These are phyloP conservation scores for Aureobasidium mangrovei DNA, from an alignment of 2,329 filamentous ascomycete species.

Conservation along the genomic window DNA sequence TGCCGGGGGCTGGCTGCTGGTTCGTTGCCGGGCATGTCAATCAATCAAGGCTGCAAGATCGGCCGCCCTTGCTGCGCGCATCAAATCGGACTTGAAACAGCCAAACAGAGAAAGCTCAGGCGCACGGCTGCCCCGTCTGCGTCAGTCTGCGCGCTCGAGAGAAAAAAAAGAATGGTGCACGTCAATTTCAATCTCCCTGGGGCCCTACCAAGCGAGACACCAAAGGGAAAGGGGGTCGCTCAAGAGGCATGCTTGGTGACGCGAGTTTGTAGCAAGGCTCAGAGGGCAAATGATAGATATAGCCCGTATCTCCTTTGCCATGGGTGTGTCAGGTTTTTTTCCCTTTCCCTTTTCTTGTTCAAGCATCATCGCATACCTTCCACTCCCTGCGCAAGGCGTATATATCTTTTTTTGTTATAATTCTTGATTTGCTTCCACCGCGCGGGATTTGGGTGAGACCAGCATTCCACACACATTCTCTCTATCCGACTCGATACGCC, in stretches of 20 bases:
- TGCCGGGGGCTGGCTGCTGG: constrained; percentile 9
- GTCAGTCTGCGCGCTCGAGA: constrained; percentile 12
- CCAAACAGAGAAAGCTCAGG: constrained; percentile 14
- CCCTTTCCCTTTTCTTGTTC: constrained; percentile 2
- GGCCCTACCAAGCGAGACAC: constrained; percentile 12
- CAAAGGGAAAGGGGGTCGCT: constrained; percentile 6
- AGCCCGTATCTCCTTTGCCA: constrained; percentile 11
- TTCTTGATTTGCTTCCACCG: neutral
- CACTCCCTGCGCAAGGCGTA: constrained; percentile 13
- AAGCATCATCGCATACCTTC: constrained; percentile 9
- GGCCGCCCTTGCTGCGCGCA: constrained; percentile 12
- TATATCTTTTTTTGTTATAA: constrained; percentile 7
- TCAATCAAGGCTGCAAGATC: constrained; percentile 13
- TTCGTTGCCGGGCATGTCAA: constrained; percentile 11
- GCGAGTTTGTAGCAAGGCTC: constrained; percentile 1
- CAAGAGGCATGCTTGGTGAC: constrained; percentile 11
- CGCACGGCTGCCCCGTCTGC: constrained; percentile 14
- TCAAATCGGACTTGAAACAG: constrained; percentile 13
- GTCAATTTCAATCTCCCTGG: constrained; percentile 13
- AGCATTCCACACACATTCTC: constrained; percentile 12
- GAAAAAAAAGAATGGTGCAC: constrained; percentile 14
- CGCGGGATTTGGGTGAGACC: constrained; percentile 7
- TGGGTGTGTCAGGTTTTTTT: constrained; percentile 10
- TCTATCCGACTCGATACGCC: constrained; percentile 3
- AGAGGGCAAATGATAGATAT: constrained; percentile 5